Evolutionary conservation across 2,329 filamentous ascomycete species (phyloP).

Genomic region (Phaeosphaeriaceae sp.): DNA sequence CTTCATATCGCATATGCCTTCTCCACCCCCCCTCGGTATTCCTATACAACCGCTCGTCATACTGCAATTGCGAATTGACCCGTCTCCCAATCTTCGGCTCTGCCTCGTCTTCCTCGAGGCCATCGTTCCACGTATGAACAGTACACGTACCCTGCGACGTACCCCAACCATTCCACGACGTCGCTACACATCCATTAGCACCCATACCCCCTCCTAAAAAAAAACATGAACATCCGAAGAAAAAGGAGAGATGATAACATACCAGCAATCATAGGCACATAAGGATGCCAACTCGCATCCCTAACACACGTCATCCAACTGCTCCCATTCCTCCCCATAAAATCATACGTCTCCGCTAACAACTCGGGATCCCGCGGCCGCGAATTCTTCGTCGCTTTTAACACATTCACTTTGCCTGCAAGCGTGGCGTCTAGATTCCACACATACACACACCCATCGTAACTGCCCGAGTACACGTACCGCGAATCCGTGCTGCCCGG

Average conservation of each 20-base stretch:
- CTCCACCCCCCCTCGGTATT: conserved; percentile 24
- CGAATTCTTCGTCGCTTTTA: conserved; percentile 68
- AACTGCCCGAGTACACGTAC: conserved; percentile 91
- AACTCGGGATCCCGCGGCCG: conserved; percentile 62
- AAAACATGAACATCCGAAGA: background rate
- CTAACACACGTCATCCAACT: conserved; percentile 80
- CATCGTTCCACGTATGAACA: conserved; percentile 78
- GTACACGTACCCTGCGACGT: conserved; percentile 77
- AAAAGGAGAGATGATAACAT: conserved; percentile 34
- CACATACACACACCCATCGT: conserved; percentile 87
- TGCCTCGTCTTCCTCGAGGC: conserved; percentile 65
- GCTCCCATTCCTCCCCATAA: conserved; percentile 60
- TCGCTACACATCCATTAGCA: conserved; percentile 61
- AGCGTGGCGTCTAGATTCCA: conserved; percentile 93
- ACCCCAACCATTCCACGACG: conserved; percentile 80
- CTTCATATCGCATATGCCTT: conserved; percentile 35
- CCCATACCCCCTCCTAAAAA: too few species aligned
- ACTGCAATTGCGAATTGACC: conserved; percentile 46
- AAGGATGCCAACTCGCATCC: conserved; percentile 91
- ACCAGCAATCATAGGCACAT: conserved; percentile 77
- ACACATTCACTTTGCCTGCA: conserved; percentile 79
- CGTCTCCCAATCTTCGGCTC: conserved; percentile 43
- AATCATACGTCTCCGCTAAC: conserved; percentile 63
- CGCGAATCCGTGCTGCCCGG: conserved; percentile 82
- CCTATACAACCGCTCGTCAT: conserved; percentile 45